phyloP scores from a whole-genome alignment of 805 yeast species.

The Pichia ethanolica region DNA sequence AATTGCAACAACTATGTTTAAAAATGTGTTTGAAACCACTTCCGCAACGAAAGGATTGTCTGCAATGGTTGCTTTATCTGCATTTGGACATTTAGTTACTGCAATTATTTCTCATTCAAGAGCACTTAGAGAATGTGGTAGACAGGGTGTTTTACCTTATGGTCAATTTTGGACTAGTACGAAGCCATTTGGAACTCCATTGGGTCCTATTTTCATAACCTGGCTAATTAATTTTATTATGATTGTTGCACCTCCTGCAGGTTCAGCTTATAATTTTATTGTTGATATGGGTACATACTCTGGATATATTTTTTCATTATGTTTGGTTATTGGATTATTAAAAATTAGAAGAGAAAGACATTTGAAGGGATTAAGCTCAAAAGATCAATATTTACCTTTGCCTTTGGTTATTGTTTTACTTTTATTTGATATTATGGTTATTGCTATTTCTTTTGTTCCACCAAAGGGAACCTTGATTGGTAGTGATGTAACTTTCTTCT shows the following conservation, averaged over 20 bases:
- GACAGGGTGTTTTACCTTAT: conserved; percentile 76
- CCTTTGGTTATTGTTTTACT: conserved; percentile 29
- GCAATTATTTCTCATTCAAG: conserved; percentile 80
- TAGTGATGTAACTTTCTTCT: conserved; percentile 36
- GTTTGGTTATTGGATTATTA: conserved; percentile 56
- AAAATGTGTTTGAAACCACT: conserved; percentile 55
- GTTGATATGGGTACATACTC: conserved; percentile 77
- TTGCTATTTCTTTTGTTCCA: conserved; percentile 37
- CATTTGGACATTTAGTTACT: conserved; percentile 74
- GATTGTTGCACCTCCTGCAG: conserved; percentile 76
- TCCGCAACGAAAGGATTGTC: conserved; percentile 61
- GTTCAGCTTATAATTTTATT: conserved; percentile 80
- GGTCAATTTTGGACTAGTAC: conserved; percentile 63
- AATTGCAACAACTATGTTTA: conserved; percentile 71
- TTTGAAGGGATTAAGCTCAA: conserved; percentile 27
- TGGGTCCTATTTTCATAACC: conserved; percentile 67
- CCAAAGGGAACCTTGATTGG: conserved; percentile 35
- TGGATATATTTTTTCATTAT: conserved; percentile 63
- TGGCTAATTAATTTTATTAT: conserved; percentile 69
- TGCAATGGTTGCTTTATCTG: conserved; percentile 73
- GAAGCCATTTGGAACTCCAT: conserved; percentile 67
- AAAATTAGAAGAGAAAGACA: conserved; percentile 32
- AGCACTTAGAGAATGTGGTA: conserved; percentile 70
- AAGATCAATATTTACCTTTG: conserved; percentile 29
- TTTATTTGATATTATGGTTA: conserved; percentile 31